Base-by-base conservation (phyloP, 2,329 filamentous ascomycete species). In the Amphichorda felina region DNA sequence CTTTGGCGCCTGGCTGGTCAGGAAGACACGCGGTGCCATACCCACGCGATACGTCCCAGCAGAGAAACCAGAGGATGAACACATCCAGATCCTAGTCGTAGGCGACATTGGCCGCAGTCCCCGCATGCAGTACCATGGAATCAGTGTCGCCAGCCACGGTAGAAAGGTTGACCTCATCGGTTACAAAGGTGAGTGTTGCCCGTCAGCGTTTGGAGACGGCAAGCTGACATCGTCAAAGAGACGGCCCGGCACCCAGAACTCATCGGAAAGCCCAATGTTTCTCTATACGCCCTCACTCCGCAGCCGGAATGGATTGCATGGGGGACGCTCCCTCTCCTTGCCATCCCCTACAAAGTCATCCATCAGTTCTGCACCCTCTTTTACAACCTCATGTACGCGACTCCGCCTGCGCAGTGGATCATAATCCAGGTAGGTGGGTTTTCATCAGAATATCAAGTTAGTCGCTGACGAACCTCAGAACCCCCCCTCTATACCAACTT, bases 71-170 rank as follows among this genome's bases (percentile, higher is more conserved):
- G 46, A 55, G 16, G 54, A 63, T 43, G 58, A 64, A 29, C 61
- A 62, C 40, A 52, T 89, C 30, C 86, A 94, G 57, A 75, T 98
- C 35, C 70, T 98, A 13, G 91, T 98, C 14, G 72, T 98, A 19
- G 91, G 91, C 30, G 91, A 98, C 52, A 88, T 98, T 54, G 91
- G 91, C 27, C 77, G 88, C 31, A 96, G 89, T 54, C 91, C 91
- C 34, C 85, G 91, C 38, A 98, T 98, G 89, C 88, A 96, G 53
- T 96, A 98, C 50, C 91, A 98, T 70, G 89, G 89, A 15, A 66
- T 94, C 46, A 96, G 89, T 54, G 78, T 96, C 49, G 85, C 86
- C 28, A 82, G 79, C 48, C 78, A 87, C 50, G 85, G 85, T 17
- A 81, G 78, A 6, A 69, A 70, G 24, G 89, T 95, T 15, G 79